Conservation (phyloP, 768 basidiomycete genomes). For the Boletellus emodensis region DNA sequence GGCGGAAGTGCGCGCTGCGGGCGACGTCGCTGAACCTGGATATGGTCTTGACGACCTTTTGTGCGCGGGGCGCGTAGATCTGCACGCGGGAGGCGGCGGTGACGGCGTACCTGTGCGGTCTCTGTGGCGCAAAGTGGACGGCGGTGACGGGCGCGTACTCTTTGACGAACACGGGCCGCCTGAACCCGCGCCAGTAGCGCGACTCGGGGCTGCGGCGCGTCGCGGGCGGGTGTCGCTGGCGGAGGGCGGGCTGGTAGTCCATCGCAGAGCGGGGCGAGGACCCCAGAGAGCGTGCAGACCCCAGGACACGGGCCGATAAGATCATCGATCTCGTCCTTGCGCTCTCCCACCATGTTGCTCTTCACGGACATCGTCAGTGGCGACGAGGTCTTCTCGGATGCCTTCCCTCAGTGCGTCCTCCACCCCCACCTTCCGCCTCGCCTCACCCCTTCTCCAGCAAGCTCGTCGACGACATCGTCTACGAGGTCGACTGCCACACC, state of each 20-base stretch:
- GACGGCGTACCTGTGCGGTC: slow-evolving; percentile 93
- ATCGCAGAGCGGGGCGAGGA: slow-evolving; percentile 33
- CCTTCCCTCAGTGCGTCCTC: slow-evolving; percentile 71
- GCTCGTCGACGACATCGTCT: slow-evolving; percentile 69
- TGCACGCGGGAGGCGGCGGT: slow-evolving; percentile 92
- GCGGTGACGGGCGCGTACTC: slow-evolving; percentile 96
- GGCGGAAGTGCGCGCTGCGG: slow-evolving; percentile 80
- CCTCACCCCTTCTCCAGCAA: slow-evolving; percentile 50
- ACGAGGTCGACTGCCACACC: slow-evolving; percentile 79
- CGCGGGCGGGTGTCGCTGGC: slow-evolving; percentile 50
- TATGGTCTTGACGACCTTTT: slow-evolving; percentile 94
- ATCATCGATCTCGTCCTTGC: slow-evolving; percentile 4
- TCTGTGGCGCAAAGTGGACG: slow-evolving; percentile 82
- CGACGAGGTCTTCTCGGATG: slow-evolving; percentile 95
- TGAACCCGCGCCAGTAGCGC: slow-evolving; percentile 83
- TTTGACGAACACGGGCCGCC: slow-evolving; percentile 90
- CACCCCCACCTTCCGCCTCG: background rate
- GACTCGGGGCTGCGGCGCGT: slow-evolving; percentile 70
- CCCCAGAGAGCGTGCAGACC: slow-evolving; percentile 5
- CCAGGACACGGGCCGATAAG: slow-evolving; percentile 15
- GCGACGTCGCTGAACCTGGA: slow-evolving; percentile 97
- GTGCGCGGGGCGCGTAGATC: slow-evolving; percentile 93
- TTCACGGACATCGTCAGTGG: slow-evolving; percentile 67
- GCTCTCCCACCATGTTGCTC: slow-evolving; percentile 56
- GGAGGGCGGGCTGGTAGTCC: slow-evolving; percentile 79